Evolutionary conservation across 2,329 filamentous ascomycete species (phyloP).

Genomic region (Fusarium hainanense): DNA sequence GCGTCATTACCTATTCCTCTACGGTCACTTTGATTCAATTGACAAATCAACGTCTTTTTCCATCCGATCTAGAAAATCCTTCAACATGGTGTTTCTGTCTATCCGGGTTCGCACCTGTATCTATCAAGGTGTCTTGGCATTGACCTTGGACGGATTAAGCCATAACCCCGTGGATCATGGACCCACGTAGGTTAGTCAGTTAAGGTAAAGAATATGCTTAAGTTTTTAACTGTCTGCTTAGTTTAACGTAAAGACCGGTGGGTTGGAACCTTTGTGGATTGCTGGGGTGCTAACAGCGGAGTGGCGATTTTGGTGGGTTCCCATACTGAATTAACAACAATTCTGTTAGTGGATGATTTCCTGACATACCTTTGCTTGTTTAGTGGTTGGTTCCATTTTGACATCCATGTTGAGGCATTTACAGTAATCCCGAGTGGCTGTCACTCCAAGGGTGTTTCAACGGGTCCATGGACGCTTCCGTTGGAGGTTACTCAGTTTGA

Average conservation of each 20-base stretch:
- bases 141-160: neutral
- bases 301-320: neutral
- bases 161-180: neutral
- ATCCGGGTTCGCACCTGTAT: slow-evolving; percentile 42
- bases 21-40: neutral
- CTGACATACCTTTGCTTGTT: accelerated
- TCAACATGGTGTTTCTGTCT: slow-evolving; percentile 14
- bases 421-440: neutral
- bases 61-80: neutral
- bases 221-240: slow-evolving; percentile 2
- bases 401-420: slow-evolving; percentile 27
- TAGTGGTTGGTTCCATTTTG: neutral
- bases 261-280: slow-evolving; percentile 11
- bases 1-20: neutral
- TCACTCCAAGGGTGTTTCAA: neutral
- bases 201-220: slow-evolving; percentile 46
- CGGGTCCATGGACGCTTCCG: too few species aligned
- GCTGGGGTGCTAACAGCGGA: neutral
- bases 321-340: accelerated
- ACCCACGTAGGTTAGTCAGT: slow-evolving; percentile 13
- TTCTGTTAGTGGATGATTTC: neutral
- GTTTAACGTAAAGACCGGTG: neutral
- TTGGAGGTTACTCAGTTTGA: neutral
- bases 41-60: slow-evolving; percentile 11
- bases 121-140: slow-evolving; percentile 44